Evolutionary conservation across 2,329 filamentous ascomycete genomes (phyloP).

Genomic region (Microdochium bolleyi): DNA sequence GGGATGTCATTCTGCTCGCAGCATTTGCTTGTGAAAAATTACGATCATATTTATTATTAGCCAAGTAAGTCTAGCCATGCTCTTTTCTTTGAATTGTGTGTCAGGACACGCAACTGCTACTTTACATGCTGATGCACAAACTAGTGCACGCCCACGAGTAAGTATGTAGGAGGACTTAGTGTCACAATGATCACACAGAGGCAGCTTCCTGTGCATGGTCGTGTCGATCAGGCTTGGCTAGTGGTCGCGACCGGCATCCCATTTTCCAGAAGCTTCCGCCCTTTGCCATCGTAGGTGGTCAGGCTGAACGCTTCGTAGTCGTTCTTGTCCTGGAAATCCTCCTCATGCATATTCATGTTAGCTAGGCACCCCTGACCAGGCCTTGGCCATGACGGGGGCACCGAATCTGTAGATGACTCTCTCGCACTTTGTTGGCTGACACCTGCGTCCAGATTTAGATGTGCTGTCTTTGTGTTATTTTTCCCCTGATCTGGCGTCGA

Average conservation of each 20-base stretch:
- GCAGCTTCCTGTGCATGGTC: neutral
- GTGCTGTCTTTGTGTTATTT: conserved; percentile 2
- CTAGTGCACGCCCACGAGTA: no score
- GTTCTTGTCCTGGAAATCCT: conserved; percentile 18
- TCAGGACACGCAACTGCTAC: no score
- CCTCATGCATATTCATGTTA: conserved; percentile 16
- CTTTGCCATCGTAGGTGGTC: conserved; percentile 20
- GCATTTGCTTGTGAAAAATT: no score
- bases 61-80: no score
- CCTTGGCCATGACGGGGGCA: conserved; percentile 21
- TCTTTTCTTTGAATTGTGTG: no score
- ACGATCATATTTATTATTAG: no score
- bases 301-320: conserved; percentile 26
- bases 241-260: conserved; percentile 13
- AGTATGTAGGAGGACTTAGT: neutral
- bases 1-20: no score
- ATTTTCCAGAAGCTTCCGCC: conserved; percentile 19
- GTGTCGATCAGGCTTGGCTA: neutral
- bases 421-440: conserved; percentile 6
- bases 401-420: conserved; percentile 17
- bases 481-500: conserved; percentile 6
- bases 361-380: conserved; percentile 18
- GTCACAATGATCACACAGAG: neutral
- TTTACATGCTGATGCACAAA: no score
- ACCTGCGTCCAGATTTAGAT: neutral